Evolutionary conservation across 2,329 filamentous ascomycete species (phyloP).

Genomic region (Aspergillus niger): DNA sequence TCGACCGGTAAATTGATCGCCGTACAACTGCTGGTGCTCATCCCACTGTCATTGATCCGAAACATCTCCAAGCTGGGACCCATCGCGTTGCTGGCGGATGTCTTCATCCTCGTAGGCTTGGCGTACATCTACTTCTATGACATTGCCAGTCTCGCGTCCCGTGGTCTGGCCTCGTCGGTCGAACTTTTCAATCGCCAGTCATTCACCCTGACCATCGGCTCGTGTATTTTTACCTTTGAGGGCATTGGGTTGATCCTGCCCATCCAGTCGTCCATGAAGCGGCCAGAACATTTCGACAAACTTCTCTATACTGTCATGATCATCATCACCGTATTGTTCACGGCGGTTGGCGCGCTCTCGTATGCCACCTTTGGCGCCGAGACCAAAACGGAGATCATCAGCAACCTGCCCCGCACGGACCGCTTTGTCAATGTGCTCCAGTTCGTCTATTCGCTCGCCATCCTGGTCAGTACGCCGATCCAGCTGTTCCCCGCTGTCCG

Average conservation of each 20-base stretch:
- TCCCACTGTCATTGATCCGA: conserved; percentile 85
- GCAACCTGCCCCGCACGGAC: conserved; percentile 91
- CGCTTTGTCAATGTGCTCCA: conserved; percentile 92
- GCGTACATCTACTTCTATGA: conserved; percentile 95
- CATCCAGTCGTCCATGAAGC: conserved; percentile 92
- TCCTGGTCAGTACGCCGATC: conserved; percentile 85
- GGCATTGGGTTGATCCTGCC: conserved; percentile 95
- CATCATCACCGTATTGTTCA: conserved; percentile 86
- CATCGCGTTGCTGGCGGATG: conserved; percentile 85
- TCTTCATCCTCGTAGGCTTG: conserved; percentile 87
- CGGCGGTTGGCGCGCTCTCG: conserved; percentile 83
- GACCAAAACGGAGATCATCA: conserved; percentile 90
- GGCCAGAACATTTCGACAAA: conserved; percentile 81
- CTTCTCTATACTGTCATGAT: conserved; percentile 89
- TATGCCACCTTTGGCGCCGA: conserved; percentile 92
- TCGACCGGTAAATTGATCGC: conserved; percentile 64
- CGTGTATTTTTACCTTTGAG: conserved; percentile 96
- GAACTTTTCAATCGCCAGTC: conserved; percentile 81
- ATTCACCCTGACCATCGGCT: conserved; percentile 96
- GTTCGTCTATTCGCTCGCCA: conserved; percentile 89
- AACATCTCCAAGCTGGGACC: conserved; percentile 96
- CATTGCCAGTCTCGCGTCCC: conserved; percentile 73
- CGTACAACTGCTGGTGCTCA: conserved; percentile 87
- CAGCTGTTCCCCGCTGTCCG: conserved; percentile 96
- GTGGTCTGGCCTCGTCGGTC: conserved; percentile 73